These are phyloP conservation scores for Penicillium oxalicum DNA, from an alignment of 2,329 filamentous ascomycete species.

Conservation along the genomic window DNA sequence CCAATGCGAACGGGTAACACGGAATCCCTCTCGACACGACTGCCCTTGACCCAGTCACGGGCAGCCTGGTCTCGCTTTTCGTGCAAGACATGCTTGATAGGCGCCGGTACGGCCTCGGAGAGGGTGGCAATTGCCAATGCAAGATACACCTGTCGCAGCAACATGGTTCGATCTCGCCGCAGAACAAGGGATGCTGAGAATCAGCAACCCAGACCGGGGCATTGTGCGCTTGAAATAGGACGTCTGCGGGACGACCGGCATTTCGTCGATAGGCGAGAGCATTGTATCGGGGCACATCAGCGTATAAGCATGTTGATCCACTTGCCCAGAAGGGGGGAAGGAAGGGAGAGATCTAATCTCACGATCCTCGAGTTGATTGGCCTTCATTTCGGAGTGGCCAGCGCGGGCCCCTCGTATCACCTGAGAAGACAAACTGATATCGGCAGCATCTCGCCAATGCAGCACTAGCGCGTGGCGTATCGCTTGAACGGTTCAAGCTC, in stretches of 20 bases:
- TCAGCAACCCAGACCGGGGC: background rate
- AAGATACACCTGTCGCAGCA: slow-evolving; percentile 13
- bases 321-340: background rate
- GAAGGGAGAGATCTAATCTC: slow-evolving; percentile 1
- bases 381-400: background rate
- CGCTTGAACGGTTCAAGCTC: slow-evolving; percentile 4
- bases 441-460: background rate
- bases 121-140: slow-evolving; percentile 18
- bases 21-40: slow-evolving; percentile 30
- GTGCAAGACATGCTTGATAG: slow-evolving; percentile 38
- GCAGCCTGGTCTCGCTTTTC: slow-evolving; percentile 35
- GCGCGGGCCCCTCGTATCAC: slow-evolving; percentile 3
- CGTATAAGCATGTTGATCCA: slow-evolving; percentile 7
- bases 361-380: slow-evolving; percentile 11
- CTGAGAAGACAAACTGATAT: slow-evolving; percentile 10
- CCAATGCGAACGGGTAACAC: slow-evolving; percentile 44
- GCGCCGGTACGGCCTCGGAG: slow-evolving; percentile 22
- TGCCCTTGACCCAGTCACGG: slow-evolving; percentile 35
- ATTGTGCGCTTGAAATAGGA: slow-evolving; percentile 13
- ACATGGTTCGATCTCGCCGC: slow-evolving; percentile 7
- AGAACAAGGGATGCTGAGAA: background rate
- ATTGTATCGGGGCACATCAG: slow-evolving; percentile 1
- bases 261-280: background rate
- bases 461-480: background rate
- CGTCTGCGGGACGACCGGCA: background rate